These are phyloP conservation scores for Crithidia thermophila DNA, from an alignment of 208 protist genomes.

Conservation along the genomic window DNA sequence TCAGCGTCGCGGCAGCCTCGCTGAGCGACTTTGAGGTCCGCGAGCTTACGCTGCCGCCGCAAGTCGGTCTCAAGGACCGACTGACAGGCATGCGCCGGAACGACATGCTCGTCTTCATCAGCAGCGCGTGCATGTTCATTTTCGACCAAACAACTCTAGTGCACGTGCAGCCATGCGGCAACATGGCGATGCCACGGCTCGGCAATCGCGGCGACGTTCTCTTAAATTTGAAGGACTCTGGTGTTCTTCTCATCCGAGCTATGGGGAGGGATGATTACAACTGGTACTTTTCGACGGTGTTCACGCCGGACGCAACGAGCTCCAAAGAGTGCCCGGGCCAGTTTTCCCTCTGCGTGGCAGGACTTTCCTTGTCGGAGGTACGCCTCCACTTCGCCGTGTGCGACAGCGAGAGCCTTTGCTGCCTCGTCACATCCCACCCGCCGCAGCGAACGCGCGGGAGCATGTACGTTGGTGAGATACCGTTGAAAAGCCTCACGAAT, in stretches of 20 bases:
- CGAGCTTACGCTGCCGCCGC: conserved; percentile 15
- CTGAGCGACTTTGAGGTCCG: conserved; percentile 29
- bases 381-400: conserved; percentile 37
- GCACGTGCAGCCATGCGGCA: too few relatives aligned
- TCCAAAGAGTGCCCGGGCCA: background rate
- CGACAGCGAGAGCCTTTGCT: conserved; percentile 20
- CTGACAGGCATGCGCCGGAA: conserved; percentile 12
- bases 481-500: background rate
- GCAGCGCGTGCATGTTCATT: conserved; percentile 13
- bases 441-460: conserved; percentile 30
- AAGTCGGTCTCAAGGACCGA: conserved; percentile 11
- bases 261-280: conserved; percentile 26
- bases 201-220: conserved; percentile 25
- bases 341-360: conserved; percentile 8
- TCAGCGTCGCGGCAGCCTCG: conserved; percentile 16
- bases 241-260: conserved; percentile 7
- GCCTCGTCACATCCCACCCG: conserved; percentile 33
- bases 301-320: background rate
- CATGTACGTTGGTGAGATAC: conserved; percentile 25
- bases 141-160: too few relatives aligned
- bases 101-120: conserved; percentile 12
- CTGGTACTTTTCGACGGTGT: conserved; percentile 20
- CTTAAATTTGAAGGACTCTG: background rate
- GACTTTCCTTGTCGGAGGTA: conserved; percentile 27
- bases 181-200: too few relatives aligned